Percentiles rank a stretch among this genome's conserved stretches.
Evolutionary conservation across 163 green algal species (phyloP).

Genomic region (Scenedesmus sp.): DNA sequence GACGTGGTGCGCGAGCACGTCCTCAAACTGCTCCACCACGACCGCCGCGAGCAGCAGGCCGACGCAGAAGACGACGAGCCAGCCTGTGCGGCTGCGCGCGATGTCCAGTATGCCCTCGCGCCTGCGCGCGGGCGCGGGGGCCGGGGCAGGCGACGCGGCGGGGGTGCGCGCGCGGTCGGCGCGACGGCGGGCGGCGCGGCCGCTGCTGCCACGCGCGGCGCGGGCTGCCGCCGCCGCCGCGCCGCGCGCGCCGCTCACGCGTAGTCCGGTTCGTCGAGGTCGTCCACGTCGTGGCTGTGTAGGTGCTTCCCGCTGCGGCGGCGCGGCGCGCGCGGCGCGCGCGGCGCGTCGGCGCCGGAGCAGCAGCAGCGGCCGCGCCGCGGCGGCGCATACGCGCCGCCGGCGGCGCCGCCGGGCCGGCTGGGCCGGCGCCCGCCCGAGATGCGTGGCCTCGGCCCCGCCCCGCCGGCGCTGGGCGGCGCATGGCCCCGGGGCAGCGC

Average conservation of each 20-base stretch:
- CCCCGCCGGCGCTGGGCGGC: too few species aligned
- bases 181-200: neutral
- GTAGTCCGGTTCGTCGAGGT: slow-evolving; percentile 32
- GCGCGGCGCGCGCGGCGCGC: too few species aligned
- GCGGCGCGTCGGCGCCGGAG: too few species aligned
- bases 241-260: slow-evolving; percentile 9
- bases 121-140: slow-evolving; percentile 14
- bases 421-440: too few species aligned
- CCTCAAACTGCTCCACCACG: slow-evolving; percentile 71
- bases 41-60: slow-evolving; percentile 74
- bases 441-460: too few species aligned
- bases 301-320: neutral
- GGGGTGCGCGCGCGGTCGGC: neutral
- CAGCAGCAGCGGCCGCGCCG: too few species aligned
- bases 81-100: slow-evolving; percentile 59
- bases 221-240: neutral
- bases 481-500: too few species aligned
- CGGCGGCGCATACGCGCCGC: too few species aligned
- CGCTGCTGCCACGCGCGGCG: too few species aligned
- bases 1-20: slow-evolving; percentile 61
- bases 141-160: neutral
- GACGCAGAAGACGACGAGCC: slow-evolving; percentile 77
- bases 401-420: too few species aligned
- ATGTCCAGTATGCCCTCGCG: slow-evolving; percentile 43
- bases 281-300: slow-evolving; percentile 13